Base-by-base conservation (phyloP, 1,284 basidiomycete genomes). In the Ustilago shanxiensis region DNA sequence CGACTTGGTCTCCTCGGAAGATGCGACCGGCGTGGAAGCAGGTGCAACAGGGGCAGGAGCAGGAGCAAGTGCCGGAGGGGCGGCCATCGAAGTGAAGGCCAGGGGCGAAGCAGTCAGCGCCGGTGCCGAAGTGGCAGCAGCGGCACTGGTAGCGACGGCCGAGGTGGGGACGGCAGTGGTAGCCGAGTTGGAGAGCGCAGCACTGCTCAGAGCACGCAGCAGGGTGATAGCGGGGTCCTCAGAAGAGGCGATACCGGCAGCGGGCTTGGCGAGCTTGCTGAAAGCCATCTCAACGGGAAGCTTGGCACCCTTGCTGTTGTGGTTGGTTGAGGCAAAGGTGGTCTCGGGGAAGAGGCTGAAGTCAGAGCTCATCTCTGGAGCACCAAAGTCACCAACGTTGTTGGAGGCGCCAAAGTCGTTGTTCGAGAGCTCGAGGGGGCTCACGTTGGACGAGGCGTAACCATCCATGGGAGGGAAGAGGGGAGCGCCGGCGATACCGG, bases 401-500 rank as follows among this genome's bases (percentile, higher is more conserved):
- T 51, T 33, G 57, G 28, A 56, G n/a, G 60, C 52, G 69, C 60
- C 64, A 61, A 75, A 69, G 49, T 75, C 69, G 56, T 58, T 16
- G 63, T 67, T 66, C 28, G 62, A 49, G 44, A 64, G 69, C 52
- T 74, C 70, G 49, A 76, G 53, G 29, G 67, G 76, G 63, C 76
- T 77, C 50, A 72, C 69, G 74, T 77, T 77, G 64, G 74, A 77
- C 54, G 74, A 77, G 55, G 72, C 64, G 53, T 70, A 69, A 10
- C 63, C 68, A 59, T 75, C 72, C 51, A 63, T 66, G 54, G 57
- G 70, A 26, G 72, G 71, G 57, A 72, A 66, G 58, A 74, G 67
- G 26, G 68, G 66, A 54, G 72, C 73, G 60, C 68, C 73, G 66
- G 78, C 80, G 50, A 83, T 82, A 62, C 81, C 79, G 61, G 81